phyloP scores from a whole-genome alignment of 257 asterid species.

The Solanum chiquidenum region DNA sequence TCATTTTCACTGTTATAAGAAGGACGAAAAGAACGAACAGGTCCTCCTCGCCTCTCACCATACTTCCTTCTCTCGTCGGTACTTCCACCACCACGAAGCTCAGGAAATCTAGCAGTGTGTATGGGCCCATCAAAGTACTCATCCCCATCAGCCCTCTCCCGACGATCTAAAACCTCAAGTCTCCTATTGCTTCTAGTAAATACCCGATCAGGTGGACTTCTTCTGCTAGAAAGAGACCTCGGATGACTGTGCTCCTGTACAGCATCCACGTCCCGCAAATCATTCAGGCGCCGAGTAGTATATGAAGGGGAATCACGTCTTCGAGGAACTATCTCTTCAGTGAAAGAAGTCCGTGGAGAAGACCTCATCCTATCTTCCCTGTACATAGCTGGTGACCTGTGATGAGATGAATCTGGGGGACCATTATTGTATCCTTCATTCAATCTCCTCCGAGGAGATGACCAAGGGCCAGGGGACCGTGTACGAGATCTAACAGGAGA shows the following conservation, averaged over 20 bases:
- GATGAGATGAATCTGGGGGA: constrained; percentile 36
- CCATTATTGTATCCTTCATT: constrained; percentile 30
- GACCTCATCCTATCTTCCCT: constrained; percentile 68
- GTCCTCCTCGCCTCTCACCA: constrained; percentile 46
- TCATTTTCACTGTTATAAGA: constrained; percentile 38
- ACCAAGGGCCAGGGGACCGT: constrained; percentile 69
- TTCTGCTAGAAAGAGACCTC: constrained; percentile 39
- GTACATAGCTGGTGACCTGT: constrained; percentile 44
- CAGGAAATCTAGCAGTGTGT: constrained; percentile 30
- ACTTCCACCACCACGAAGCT: constrained; percentile 35
- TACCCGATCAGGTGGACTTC: constrained; percentile 38
- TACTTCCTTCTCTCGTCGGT: constrained; percentile 67
- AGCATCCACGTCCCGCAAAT: constrained; percentile 43
- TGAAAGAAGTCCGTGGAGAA: constrained; percentile 56
- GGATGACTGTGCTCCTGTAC: constrained; percentile 46
- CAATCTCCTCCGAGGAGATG: constrained; percentile 65
- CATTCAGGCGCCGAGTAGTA: constrained; percentile 33
- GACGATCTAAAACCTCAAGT: constrained; percentile 42
- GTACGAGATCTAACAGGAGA: constrained; percentile 60
- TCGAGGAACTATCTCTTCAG: constrained; percentile 51
- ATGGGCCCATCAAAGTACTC: constrained; percentile 44
- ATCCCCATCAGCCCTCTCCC: constrained; percentile 45
- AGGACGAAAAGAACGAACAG: constrained; percentile 40
- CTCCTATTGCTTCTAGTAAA: constrained; percentile 46
- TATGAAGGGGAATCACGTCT: constrained; percentile 70